phyloP scores from a whole-genome alignment of 805 yeast species.

The Brettanomyces sp. region DNA sequence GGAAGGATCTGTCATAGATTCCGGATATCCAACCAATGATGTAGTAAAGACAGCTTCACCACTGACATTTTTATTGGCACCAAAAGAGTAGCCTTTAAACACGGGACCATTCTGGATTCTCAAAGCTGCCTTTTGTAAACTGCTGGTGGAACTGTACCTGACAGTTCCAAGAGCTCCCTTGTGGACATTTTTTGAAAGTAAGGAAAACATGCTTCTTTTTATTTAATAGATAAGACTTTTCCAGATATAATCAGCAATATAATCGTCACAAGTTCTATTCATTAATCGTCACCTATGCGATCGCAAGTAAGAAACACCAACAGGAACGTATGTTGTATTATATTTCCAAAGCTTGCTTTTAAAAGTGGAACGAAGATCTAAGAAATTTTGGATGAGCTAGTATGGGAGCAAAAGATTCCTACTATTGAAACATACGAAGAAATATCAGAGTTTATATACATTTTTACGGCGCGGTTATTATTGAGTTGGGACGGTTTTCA shows the following conservation, averaged over 20 bases:
- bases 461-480: too few species aligned
- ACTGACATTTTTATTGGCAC: slow-evolving; percentile 83
- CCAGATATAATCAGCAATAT: slow-evolving; percentile 45
- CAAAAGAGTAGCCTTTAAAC: slow-evolving; percentile 89
- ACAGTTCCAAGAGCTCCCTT: slow-evolving; percentile 1
- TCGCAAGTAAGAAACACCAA: too few species aligned
- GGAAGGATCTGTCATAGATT: slow-evolving; percentile 98
- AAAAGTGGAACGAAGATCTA: too few species aligned
- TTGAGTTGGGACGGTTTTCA: too few species aligned
- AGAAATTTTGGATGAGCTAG: too few species aligned
- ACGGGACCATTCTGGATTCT: slow-evolving; percentile 90
- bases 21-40: slow-evolving; percentile 96
- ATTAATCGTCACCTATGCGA: not conserved
- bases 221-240: slow-evolving; percentile 22
- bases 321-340: too few species aligned
- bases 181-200: not conserved
- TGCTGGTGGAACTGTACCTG: slow-evolving; percentile 22
- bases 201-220: not conserved
- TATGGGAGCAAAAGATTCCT: too few species aligned
- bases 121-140: slow-evolving; percentile 74
- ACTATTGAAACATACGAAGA: too few species aligned
- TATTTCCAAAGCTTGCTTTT: too few species aligned
- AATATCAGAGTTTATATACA: too few species aligned
- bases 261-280: slow-evolving; percentile 34
- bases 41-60: slow-evolving; percentile 99